Conservation (phyloP, 768 basidiomycete species). For the Boletus patriciae region DNA sequence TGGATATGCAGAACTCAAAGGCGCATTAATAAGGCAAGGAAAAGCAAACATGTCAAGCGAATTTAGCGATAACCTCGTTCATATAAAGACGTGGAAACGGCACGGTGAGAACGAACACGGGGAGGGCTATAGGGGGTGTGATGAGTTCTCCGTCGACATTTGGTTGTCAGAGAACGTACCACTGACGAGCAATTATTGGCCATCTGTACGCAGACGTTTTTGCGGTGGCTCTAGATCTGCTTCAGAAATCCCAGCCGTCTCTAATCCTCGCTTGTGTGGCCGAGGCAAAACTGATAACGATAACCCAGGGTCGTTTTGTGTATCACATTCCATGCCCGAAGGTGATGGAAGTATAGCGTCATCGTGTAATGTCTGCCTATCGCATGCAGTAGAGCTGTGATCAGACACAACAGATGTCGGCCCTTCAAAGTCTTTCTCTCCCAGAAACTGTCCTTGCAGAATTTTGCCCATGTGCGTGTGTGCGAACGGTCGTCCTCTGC, state of each 20-base stretch:
- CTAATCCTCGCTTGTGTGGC: neutral
- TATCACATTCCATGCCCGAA: too few species aligned
- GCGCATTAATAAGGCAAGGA: too few species aligned
- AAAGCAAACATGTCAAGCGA: too few species aligned
- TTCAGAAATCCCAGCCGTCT: neutral
- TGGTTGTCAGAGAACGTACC: neutral
- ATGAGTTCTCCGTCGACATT: neutral
- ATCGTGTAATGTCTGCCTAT: too few species aligned
- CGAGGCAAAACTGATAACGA: neutral
- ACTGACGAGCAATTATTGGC: neutral
- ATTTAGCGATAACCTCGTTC: too few species aligned
- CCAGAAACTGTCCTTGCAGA: neutral
- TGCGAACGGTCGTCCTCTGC: neutral
- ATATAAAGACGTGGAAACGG: too few species aligned
- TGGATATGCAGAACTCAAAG: too few species aligned
- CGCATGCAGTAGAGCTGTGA: too few species aligned
- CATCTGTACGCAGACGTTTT: neutral
- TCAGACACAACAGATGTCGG: too few species aligned
- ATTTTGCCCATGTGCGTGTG: neutral
- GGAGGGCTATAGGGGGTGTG: neutral
- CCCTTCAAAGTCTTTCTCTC: neutral
- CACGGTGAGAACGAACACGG: neutral
- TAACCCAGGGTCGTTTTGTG: neutral
- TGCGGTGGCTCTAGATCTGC: neutral
- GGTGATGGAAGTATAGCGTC: neutral